Conservation (phyloP, 495 filamentous ascomycete species). For the Aspergillus affinis region DNA sequence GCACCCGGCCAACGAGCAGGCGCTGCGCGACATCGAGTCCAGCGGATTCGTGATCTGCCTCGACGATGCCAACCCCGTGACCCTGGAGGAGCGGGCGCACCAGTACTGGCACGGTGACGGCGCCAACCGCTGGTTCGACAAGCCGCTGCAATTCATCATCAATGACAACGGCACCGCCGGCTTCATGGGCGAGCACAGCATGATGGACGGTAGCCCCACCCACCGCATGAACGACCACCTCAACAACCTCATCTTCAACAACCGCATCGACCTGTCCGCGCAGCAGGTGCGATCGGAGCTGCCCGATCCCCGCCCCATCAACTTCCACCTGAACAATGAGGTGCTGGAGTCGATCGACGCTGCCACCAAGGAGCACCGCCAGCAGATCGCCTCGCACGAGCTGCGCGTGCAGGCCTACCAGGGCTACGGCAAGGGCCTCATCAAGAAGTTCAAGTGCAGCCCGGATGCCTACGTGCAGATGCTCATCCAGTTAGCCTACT, state of each 20-base stretch:
- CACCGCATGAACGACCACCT: slow-evolving; percentile 94
- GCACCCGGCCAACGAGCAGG: slow-evolving; percentile 70
- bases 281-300: slow-evolving; percentile 76
- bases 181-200: slow-evolving; percentile 98
- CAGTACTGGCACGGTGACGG: slow-evolving; percentile 99
- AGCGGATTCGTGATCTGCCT: slow-evolving; percentile 91
- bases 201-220: slow-evolving; percentile 99
- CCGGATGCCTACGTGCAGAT: slow-evolving; percentile 98
- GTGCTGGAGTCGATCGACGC: slow-evolving; percentile 72
- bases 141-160: slow-evolving; percentile 95
- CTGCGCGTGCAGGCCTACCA: slow-evolving; percentile 92
- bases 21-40: slow-evolving; percentile 82
- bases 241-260: slow-evolving; percentile 84
- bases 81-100: slow-evolving; percentile 90
- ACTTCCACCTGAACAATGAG: slow-evolving; percentile 72
- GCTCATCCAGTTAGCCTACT: slow-evolving; percentile 98
- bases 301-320: slow-evolving; percentile 73
- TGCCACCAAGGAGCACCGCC: slow-evolving; percentile 72
- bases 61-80: slow-evolving; percentile 89
- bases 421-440: slow-evolving; percentile 96
- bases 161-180: slow-evolving; percentile 98
- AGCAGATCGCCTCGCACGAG: slow-evolving; percentile 83
- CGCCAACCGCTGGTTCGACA: slow-evolving; percentile 96
- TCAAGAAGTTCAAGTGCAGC: slow-evolving; percentile 99
- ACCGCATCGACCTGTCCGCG: slow-evolving; percentile 83